Evolutionary conservation across 345 rosid genomes (phyloP), one percentile per base, ranked within the genome.

Genomic region (Corchorus capsularis): DNA sequence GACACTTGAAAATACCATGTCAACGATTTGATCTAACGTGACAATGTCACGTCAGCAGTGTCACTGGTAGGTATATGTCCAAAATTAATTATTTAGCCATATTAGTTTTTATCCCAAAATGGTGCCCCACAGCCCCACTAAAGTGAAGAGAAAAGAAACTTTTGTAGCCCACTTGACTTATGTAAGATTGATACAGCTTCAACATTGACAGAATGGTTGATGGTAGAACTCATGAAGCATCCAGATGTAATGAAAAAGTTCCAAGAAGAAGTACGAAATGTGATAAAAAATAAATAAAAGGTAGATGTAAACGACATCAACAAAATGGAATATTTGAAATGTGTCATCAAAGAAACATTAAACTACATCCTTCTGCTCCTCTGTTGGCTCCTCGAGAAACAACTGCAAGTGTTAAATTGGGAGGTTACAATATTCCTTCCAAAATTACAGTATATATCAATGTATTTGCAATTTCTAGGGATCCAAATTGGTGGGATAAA

Each of bases 181-280:
- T n/a, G n/a, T n/a, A n/a, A n/a, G n/a, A 57, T 65, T 16, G 75
- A 72, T n/a, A 56, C 75, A 10, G 11, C 69, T 63, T 19, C 77
- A 35, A 22, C 69, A 32, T 46, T 15, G 27, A 15, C 10, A 12
- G 75, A 72, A 43, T 72, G 69, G 69, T 0, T 39, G 27, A 63
- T 39, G 69, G 5, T 49, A 3, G 69, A 63, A 39, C 69, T 63
- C 13, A 0, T 63, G 0, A 17, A 15, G 79, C 10, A 73, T 45
- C 76, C 76, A 16, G 60, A 27, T 27, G 11, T 27, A 3, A 41
- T 73, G 76, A 45, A 59, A 49, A 73, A 60, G 63, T 43, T 50
- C 9, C 76, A 59, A 73, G 54, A 73, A 20, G 67, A 73, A 19
- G 66, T 73, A 14, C 41, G 67, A 73, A 60, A 37, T 27, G 76